A percentile compares a stretch with the other conserved stretches of the same genome.
Conservation (phyloP, 352 stramenopile genomes). For the Phytophthora cajani region DNA sequence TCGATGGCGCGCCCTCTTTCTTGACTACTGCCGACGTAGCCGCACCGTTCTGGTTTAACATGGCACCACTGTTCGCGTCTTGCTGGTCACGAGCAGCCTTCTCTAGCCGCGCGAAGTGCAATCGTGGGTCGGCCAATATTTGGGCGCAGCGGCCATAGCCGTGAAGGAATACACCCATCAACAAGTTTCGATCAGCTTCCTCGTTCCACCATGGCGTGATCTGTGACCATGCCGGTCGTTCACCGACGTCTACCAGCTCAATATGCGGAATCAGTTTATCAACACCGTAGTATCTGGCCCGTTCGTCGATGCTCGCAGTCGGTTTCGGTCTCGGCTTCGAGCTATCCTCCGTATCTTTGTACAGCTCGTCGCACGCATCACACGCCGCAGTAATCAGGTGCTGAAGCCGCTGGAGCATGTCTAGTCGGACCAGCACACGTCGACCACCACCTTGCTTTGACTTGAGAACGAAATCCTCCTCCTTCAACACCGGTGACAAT, state of each 20-base stretch:
- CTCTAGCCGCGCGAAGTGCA: conserved; percentile 77
- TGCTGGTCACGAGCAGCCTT: conserved; percentile 48
- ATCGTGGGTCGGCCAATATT: conserved; percentile 75
- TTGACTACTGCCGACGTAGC: conserved; percentile 13
- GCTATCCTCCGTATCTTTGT: conserved; percentile 29
- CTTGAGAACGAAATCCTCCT: conserved; percentile 90
- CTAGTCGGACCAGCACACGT: conserved; percentile 82
- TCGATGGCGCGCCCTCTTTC: conserved; percentile 16
- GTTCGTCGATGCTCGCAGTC: conserved; percentile 75
- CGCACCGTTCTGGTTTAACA: conserved; percentile 1
- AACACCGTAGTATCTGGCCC: conserved; percentile 72
- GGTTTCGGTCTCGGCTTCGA: conserved; percentile 32
- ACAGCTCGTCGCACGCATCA: conserved; percentile 66
- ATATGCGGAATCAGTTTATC: conserved; percentile 70
- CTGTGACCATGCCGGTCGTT: conserved; percentile 80
- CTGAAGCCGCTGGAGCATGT: conserved; percentile 86
- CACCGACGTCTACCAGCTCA: conserved; percentile 67
- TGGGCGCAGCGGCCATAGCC: conserved; percentile 86
- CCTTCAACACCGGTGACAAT: conserved; percentile 77
- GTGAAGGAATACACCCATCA: conserved; percentile 87
- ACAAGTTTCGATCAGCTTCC: conserved; percentile 76
- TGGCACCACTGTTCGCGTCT: conserved; percentile 23
- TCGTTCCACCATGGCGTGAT: conserved; percentile 90
- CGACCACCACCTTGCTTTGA: conserved; percentile 86
- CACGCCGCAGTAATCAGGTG: conserved; percentile 65